phyloP scores from a whole-genome alignment of 768 basidiomycete genomes.

The Panaeolus cyanescens region DNA sequence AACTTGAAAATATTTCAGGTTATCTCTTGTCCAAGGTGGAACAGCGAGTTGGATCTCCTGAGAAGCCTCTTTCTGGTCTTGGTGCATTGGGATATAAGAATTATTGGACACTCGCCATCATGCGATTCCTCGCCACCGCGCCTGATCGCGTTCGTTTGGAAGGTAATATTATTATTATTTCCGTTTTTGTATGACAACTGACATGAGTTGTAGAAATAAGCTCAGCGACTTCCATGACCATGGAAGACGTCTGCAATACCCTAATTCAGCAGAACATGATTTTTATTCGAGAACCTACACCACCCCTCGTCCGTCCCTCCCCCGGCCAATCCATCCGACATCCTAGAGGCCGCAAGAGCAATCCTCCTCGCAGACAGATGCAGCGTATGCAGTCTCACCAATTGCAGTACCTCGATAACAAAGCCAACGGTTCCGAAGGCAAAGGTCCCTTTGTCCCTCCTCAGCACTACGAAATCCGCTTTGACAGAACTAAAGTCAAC shows the following conservation, averaged over 20 bases:
- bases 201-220: slow-evolving; percentile 67
- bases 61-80: slow-evolving; percentile 91
- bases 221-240: slow-evolving; percentile 83
- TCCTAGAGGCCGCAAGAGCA: slow-evolving; percentile 66
- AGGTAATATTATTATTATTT: slow-evolving; percentile 49
- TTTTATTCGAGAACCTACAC: slow-evolving; percentile 46
- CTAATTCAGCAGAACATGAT: slow-evolving; percentile 80
- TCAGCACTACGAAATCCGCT: slow-evolving; percentile 71
- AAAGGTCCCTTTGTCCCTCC: slow-evolving; percentile 65
- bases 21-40: slow-evolving; percentile 97
- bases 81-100: slow-evolving; percentile 94
- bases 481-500: slow-evolving; percentile 68
- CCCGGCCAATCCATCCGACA: slow-evolving; percentile 82
- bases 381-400: slow-evolving; percentile 54
- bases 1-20: slow-evolving; percentile 49
- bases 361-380: slow-evolving; percentile 63
- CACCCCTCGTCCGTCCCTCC: slow-evolving; percentile 59
- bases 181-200: neutral
- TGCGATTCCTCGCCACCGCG: slow-evolving; percentile 69
- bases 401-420: slow-evolving; percentile 17
- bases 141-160: slow-evolving; percentile 68
- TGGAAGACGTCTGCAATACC: slow-evolving; percentile 82
- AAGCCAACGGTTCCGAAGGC: slow-evolving; percentile 40
- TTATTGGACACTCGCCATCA: slow-evolving; percentile 91
- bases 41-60: slow-evolving; percentile 85